Evolutionary conservation across 1,284 basidiomycete species (phyloP).

Genomic region (Cutaneotrichosporon arboriforme): DNA sequence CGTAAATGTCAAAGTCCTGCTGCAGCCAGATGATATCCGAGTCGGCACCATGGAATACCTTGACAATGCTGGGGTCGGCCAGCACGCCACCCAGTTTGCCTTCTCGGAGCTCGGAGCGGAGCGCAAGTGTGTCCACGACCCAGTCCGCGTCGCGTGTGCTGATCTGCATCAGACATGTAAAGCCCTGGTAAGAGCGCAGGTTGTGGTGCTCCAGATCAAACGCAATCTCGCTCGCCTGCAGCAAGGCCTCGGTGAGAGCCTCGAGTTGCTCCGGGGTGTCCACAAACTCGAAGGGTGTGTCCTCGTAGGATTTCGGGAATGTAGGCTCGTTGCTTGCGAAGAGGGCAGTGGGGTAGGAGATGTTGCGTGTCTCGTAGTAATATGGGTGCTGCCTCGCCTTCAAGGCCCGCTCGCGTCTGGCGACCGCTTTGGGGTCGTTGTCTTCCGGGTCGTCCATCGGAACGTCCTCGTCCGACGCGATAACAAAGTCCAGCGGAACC

Average conservation of each 20-base stretch:
- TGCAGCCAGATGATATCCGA: constrained; percentile 95
- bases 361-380: constrained; percentile 68
- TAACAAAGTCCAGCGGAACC: constrained; percentile 59
- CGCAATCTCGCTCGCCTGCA: constrained; percentile 70
- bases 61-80: constrained; percentile 75
- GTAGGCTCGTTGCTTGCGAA: constrained; percentile 57
- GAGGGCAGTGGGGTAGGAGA: constrained; percentile 64
- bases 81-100: constrained; percentile 58
- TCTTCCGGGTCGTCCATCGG: not conserved
- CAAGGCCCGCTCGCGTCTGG: not conserved
- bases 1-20: constrained; percentile 86
- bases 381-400: constrained; percentile 61
- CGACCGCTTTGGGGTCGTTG: not conserved
- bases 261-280: constrained; percentile 58
- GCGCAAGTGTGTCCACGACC: constrained; percentile 71
- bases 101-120: constrained; percentile 67
- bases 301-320: constrained; percentile 55
- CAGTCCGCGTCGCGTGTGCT: constrained; percentile 80
- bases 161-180: constrained; percentile 90
- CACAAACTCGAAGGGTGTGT: constrained; percentile 70
- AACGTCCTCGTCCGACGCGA: constrained; percentile 16
- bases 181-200: constrained; percentile 75
- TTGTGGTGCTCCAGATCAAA: constrained; percentile 92
- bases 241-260: constrained; percentile 63
- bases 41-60: constrained; percentile 92